These are phyloP conservation scores for Mortierella sp. DNA, from an alignment of 371 early-diverging fungal genomes.

Conservation along the genomic window DNA sequence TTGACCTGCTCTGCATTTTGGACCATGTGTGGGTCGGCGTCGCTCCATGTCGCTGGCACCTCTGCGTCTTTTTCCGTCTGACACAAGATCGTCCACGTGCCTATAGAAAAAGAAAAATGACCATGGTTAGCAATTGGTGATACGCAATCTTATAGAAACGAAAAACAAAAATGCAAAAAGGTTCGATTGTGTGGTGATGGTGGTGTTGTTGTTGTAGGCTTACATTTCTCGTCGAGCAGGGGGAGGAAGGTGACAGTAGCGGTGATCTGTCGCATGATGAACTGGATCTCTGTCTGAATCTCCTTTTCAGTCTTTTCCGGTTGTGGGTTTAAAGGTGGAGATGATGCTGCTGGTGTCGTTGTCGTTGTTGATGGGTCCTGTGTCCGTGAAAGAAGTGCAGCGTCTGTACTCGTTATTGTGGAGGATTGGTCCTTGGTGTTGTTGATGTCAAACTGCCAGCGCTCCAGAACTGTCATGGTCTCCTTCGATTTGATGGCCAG, in stretches of 20 bases:
- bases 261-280: slow-evolving; percentile 92
- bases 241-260: slow-evolving; percentile 93
- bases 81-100: slow-evolving; percentile 90
- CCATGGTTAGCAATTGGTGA: no score
- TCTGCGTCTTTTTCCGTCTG: slow-evolving; percentile 90
- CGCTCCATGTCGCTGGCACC: slow-evolving; percentile 90
- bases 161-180: no score
- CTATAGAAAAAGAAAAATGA: slow-evolving; percentile 40
- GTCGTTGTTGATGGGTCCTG: neutral
- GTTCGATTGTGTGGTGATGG: neutral
- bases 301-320: slow-evolving; percentile 72
- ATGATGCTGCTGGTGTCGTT: neutral
- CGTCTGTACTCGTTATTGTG: neutral
- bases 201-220: slow-evolving; percentile 17
- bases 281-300: slow-evolving; percentile 83
- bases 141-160: neutral
- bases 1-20: slow-evolving; percentile 86
- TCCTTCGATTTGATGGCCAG: slow-evolving; percentile 86
- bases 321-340: slow-evolving; percentile 12
- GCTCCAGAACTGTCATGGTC: slow-evolving; percentile 85
- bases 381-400: neutral
- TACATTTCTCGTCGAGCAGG: slow-evolving; percentile 88
- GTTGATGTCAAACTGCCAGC: slow-evolving; percentile 95
- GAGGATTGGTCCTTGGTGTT: slow-evolving; percentile 43
- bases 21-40: slow-evolving; percentile 84